A percentile compares a stretch with the other conserved stretches of the same genome.
These are phyloP conservation scores for Zoysia japonica DNA, from an alignment of 176 grass and related monocot genomes.

Conservation along the genomic window DNA sequence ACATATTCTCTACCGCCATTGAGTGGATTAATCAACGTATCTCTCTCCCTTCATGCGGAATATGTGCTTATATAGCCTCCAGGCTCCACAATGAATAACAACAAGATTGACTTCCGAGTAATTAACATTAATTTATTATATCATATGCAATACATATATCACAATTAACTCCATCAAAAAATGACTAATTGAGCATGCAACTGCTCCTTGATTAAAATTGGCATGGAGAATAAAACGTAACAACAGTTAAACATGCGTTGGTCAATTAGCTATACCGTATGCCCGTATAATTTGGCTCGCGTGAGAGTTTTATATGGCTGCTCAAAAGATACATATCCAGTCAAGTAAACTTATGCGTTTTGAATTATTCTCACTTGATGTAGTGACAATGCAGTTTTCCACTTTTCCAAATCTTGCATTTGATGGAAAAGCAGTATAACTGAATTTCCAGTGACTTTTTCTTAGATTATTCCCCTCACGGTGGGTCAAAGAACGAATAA, in stretches of 20 bases:
- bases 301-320: neutral
- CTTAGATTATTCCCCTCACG: constrained; percentile 33
- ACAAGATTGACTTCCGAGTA: no score
- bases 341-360: constrained; percentile 9
- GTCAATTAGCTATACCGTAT: no score
- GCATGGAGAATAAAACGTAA: neutral
- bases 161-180: neutral
- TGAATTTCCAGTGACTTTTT: neutral
- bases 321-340: neutral
- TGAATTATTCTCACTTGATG: neutral
- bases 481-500: constrained; percentile 42
- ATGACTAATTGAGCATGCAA: neutral
- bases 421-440: neutral
- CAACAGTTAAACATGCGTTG: no score
- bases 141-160: no score
- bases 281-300: constrained; percentile 1
- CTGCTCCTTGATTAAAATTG: neutral
- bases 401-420: constrained; percentile 7
- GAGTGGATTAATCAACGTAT: constrained; percentile 32
- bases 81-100: no score
- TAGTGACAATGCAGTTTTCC: neutral
- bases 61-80: no score
- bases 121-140: no score
- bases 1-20: constrained; percentile 30
- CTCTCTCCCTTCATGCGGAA: constrained; percentile 2